Base-by-base conservation (phyloP, 805 yeast genomes). In the Candida taoyuanica region DNA sequence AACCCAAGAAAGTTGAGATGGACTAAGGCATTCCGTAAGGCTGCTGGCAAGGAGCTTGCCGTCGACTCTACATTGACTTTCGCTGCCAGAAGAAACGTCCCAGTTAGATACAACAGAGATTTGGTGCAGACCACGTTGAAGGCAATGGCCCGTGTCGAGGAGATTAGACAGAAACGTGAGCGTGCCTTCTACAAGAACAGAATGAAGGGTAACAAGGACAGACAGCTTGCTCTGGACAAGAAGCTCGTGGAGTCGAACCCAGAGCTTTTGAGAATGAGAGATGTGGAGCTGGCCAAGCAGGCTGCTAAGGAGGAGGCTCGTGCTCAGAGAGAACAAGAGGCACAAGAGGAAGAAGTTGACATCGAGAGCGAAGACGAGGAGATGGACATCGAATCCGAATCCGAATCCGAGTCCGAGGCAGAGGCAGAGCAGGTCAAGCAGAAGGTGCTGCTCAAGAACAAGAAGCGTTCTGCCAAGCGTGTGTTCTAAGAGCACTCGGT, bases 21-120 rank as follows among this genome's bases (percentile, higher is more conserved):
- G 98, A 93, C 98, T 40, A 93, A 93, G 65, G 98, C 98, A 1
- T 93, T 93, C 76, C 80, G 98, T 70, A 93, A 93, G 65, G 95
- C 98, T 46, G 98, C 98, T 31, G 98, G 98, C 57, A 93, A 93
- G 65, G 98, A 93, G 63, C 76, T 93, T 73, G 96, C 95, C 17
- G 98, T 93, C 42, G 98, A 93, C 59, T 84, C 96, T 5, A 89
- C 98, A 5, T 74, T 93, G 57, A 85, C 98, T 1, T 93, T 93
- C 65, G 95, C 96, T 43, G 89, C 94, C 51, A 86, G 97, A 70
- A 85, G 98, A 73, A 89, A 93, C 62, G 93, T 93, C 32, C 98
- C 98, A 34, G 97, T 93, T 33, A 79, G 98, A 66, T 93, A 93
- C 67, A 91, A 93, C 71, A 80, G 98, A 71, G 97, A 93, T 58